A percentile compares a stretch with the other conserved stretches of the same genome.
Evolutionary conservation across 179 eudicot species (phyloP).

Genomic region (Spinacia oleracea): DNA sequence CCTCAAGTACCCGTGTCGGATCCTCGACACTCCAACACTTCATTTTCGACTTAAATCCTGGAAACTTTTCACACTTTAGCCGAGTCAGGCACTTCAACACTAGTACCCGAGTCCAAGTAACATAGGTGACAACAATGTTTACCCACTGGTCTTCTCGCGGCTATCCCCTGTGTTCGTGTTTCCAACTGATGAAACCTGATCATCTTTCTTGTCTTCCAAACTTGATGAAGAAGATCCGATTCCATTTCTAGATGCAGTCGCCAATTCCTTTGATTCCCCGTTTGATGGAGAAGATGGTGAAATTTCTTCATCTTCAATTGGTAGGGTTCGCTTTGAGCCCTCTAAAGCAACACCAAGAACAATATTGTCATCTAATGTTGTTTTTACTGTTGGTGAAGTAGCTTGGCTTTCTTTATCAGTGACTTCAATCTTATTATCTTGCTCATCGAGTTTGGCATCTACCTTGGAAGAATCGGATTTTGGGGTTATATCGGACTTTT

Average conservation of each 20-base stretch:
- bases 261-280: slow-evolving; percentile 52
- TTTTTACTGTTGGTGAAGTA: slow-evolving; percentile 35
- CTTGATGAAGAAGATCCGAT: slow-evolving; percentile 35
- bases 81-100: no score
- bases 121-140: slow-evolving; percentile 8
- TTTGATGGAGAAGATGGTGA: slow-evolving; percentile 29
- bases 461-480: slow-evolving; percentile 35
- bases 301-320: slow-evolving; percentile 80
- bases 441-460: slow-evolving; percentile 27
- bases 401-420: slow-evolving; percentile 28
- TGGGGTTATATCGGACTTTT: slow-evolving; percentile 29
- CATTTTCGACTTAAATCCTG: no score
- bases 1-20: no score
- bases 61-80: no score
- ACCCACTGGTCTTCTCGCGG: slow-evolving; percentile 35
- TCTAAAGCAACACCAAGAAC: slow-evolving; percentile 94
- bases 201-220: slow-evolving; percentile 45
- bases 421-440: slow-evolving; percentile 22
- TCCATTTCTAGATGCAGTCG: slow-evolving; percentile 41
- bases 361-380: slow-evolving; percentile 73
- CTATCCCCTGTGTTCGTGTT: slow-evolving; percentile 32
- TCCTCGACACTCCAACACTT: no score
- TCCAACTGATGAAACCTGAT: slow-evolving; percentile 29
- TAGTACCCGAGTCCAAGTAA: no score
- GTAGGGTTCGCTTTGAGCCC: slow-evolving; percentile 90